These are phyloP conservation scores for Pyrrhoderma lamaoense DNA, from an alignment of 1,284 basidiomycete species.

Conservation along the genomic window DNA sequence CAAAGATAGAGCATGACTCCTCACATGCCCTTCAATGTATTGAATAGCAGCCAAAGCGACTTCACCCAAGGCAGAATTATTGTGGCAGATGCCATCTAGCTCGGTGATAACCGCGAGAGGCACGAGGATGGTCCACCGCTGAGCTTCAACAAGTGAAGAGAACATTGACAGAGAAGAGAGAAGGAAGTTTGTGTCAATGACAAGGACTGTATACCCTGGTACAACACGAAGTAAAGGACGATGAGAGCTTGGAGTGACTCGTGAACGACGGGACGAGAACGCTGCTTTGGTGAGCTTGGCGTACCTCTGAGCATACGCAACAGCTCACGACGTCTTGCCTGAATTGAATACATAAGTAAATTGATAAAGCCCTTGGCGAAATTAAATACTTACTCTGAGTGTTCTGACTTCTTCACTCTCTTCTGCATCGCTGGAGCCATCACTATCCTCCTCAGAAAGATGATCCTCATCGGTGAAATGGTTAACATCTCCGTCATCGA, in stretches of 20 bases:
- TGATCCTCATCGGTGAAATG: constrained; percentile 49
- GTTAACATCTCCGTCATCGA: constrained; percentile 29
- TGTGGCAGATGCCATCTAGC: constrained; percentile 80
- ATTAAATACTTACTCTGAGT: constrained; percentile 51
- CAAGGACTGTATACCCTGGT: constrained; percentile 84
- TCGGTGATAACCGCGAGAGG: constrained; percentile 95
- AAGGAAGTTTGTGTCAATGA: constrained; percentile 93
- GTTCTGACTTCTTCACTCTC: constrained; percentile 64
- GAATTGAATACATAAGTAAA: constrained; percentile 17
- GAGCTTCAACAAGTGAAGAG: constrained; percentile 69
- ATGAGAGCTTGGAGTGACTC: constrained; percentile 18
- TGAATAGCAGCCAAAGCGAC: constrained; percentile 65
- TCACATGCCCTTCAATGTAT: constrained; percentile 74
- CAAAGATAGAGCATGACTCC: constrained; percentile 66
- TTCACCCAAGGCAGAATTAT: constrained; percentile 58
- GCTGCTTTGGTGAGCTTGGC: constrained; percentile 16
- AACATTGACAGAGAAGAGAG: constrained; percentile 74
- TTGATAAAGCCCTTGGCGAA: constrained; percentile 11
- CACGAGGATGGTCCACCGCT: constrained; percentile 83
- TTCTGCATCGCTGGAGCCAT: constrained; percentile 58
- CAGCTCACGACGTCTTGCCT: constrained; percentile 49
- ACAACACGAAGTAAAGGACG: constrained; percentile 50
- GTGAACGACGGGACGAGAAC: constrained; percentile 29
- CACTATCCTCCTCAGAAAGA: constrained; percentile 30
- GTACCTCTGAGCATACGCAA: constrained; percentile 20